phyloP scores from a whole-genome alignment of 768 basidiomycete genomes.

The Pleurotus citrinopileatus region DNA sequence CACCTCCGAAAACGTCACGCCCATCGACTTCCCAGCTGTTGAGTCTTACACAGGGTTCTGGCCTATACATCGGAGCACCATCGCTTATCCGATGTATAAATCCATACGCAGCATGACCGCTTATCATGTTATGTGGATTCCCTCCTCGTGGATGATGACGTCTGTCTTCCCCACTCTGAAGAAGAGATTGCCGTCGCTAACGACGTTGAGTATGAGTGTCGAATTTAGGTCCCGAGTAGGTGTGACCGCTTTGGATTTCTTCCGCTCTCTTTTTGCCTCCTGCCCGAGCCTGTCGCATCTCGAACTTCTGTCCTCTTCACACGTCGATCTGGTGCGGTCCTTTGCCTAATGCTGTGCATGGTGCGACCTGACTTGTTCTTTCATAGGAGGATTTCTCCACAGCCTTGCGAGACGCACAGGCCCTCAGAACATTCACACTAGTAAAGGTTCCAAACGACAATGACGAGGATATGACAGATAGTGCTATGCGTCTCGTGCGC shows the following conservation, averaged over 20 bases:
- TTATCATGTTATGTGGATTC: conserved; percentile 10
- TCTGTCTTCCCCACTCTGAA: conserved; percentile 67
- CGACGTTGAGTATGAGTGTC: conserved; percentile 61
- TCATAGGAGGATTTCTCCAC: conserved; percentile 2
- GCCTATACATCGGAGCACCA: conserved; percentile 57
- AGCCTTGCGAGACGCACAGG: background rate
- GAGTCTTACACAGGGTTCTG: conserved; percentile 46
- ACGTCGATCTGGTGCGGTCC: conserved; percentile 60
- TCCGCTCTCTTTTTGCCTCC: conserved; percentile 56
- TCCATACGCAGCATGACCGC: conserved; percentile 6
- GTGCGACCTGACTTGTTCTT: background rate
- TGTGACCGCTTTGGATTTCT: conserved; percentile 72
- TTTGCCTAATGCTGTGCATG: background rate
- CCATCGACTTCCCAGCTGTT: conserved; percentile 43
- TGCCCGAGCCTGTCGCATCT: conserved; percentile 65
- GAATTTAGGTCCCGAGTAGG: conserved; percentile 55
- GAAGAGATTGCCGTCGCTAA: conserved; percentile 50
- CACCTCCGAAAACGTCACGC: conserved; percentile 37
- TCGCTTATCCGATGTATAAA: conserved; percentile 7
- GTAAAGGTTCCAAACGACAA: conserved; percentile 3
- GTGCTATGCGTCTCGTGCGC: background rate
- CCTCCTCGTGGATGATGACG: conserved; percentile 39
- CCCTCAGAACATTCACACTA: background rate
- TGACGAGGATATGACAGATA: background rate
- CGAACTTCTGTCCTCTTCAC: conserved; percentile 56